Evolutionary conservation across 78 protist species (phyloP), one percentile per base, ranked within the genome.

Genomic region (Dictyostelium citrinum): DNA sequence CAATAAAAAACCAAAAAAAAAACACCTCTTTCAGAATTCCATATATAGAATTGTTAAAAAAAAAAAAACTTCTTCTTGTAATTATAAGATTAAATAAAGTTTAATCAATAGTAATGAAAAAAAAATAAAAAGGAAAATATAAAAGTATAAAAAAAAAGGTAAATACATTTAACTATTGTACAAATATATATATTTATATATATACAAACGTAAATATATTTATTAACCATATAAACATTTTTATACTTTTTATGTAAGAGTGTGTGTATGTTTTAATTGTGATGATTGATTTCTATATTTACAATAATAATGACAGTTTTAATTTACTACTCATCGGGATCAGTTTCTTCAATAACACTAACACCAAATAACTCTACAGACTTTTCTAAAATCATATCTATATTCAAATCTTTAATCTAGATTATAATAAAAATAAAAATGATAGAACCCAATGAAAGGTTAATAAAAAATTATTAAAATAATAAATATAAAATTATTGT

Each of bases 321-420:
- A 55, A 55, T 20, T 55, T 70, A 70, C 20, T 70, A 70, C 6
- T 70, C 77, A 70, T 70, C 77, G 33, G 77, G 77, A 33, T 70
- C 77, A 29, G 45, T 31, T 68, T 70, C 77, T 64, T 64, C 72
- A 64, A 27, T 64, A 33, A 35, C 77, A 70, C 24, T 6, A 70
- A 70, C 45, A 70, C 77, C 77, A 33, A 58, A 88, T 27, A 58
- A 78, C 51, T 88, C 93, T 24, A 88, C 79, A 14, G 93, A 58
- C 55, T 67, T 88, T 24, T 88, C 93, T 35, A 88, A 67, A 12
- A 88, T 46, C 16, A 79, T 60, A 67, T 88, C 93, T 17, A 88
- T 10, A 68, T 78, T 78, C 24, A 88, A 22, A 78, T 88, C 93
- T 78, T 88, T 88, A n/a, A 88, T 67, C 93, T 88, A 67, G 77